Evolutionary conservation across 75 land plant species (phyloP).

Genomic region (Ceratopteris richardii): DNA sequence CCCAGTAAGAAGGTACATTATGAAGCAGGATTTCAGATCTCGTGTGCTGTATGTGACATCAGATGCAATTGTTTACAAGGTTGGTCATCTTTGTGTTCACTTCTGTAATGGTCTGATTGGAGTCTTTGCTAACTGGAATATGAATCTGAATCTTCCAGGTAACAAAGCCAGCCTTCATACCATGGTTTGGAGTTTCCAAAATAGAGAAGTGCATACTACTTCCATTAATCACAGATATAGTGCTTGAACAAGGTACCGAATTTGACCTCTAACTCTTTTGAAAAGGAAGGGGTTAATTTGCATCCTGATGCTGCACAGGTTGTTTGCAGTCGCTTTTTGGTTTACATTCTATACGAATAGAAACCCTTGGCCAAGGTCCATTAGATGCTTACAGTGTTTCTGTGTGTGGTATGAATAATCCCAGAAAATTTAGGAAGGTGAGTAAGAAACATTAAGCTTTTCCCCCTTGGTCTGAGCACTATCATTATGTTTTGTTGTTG

Average conservation of each 20-base stretch:
- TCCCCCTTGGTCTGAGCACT: no score
- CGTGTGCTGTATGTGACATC: slow-evolving; percentile 65
- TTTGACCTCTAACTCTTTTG: neutral
- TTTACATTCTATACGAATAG: slow-evolving; percentile 55
- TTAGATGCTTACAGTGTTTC: slow-evolving; percentile 54
- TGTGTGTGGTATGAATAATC: slow-evolving; percentile 65
- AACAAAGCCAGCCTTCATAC: slow-evolving; percentile 51
- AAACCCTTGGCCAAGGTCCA: slow-evolving; percentile 49
- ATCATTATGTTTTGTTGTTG: no score
- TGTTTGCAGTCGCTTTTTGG: slow-evolving; percentile 70
- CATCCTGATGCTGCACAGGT: slow-evolving; percentile 24
- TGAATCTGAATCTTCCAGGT: slow-evolving; percentile 25
- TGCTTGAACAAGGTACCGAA: slow-evolving; percentile 66
- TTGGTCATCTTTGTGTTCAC: slow-evolving; percentile 10
- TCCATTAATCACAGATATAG: slow-evolving; percentile 50
- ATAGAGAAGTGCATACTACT: slow-evolving; percentile 54
- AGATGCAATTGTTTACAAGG: slow-evolving; percentile 72
- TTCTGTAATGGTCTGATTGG: neutral
- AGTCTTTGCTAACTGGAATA: neutral
- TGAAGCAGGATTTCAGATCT: slow-evolving; percentile 45
- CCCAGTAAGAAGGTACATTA: slow-evolving; percentile 52
- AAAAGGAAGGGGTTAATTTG: neutral
- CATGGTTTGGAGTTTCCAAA: slow-evolving; percentile 45
- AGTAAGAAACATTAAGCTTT: no score
- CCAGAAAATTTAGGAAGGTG: slow-evolving; percentile 58